Evolutionary conservation across 176 grass and related monocot species (phyloP), one percentile per base, ranked within the genome.

Genomic region (Melocanna baccifera): DNA sequence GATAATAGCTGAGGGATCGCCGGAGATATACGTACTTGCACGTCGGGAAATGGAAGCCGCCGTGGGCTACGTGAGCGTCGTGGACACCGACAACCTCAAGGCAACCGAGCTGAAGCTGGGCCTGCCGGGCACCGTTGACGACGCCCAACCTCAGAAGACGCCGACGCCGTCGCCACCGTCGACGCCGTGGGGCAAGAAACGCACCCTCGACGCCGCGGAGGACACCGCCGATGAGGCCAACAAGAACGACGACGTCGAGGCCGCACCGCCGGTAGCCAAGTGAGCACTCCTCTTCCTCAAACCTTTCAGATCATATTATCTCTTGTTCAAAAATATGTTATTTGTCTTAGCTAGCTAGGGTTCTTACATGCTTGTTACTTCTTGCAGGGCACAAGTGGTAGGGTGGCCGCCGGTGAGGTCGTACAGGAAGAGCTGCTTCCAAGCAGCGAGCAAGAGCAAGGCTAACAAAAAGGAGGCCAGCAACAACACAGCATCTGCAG

Each of bases 101-200:
- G 96, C 87, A 0, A 98, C 96, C 16, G 96, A 98, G 93, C 88
- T 98, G 22, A 90, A 93, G 87, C 93, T 98, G 6, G 96, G 96
- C 76, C 88, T 98, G 57, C 96, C 96, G n/a, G 96, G 96, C 29
- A 88, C 63, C 13, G 62, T 52, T 67, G 80, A 74, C 61, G 18
- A 59, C 78, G 67, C 69, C 6, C 58, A 50, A 56, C 23, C n/a
- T 0, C 69, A 45, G 10, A 62, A 5, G 43, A 39, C 56, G 62
- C n/a, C 56, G 20, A 11, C 23, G 12, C 13, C 46, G 5, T 32
- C 84, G 22, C 67, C 62, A 29, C 69, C 76, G 13, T 77, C 55
- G 1, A 76, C 82, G 22, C 57, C 92, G 0, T 86, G 80, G 39
- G 77, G 82, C 9, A 87, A 51, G 85, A 94, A 92, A 67, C 90